These are phyloP conservation scores for Neckera pumila DNA, from an alignment of 225 moss, liverwort and hornwort species.

Conservation along the genomic window DNA sequence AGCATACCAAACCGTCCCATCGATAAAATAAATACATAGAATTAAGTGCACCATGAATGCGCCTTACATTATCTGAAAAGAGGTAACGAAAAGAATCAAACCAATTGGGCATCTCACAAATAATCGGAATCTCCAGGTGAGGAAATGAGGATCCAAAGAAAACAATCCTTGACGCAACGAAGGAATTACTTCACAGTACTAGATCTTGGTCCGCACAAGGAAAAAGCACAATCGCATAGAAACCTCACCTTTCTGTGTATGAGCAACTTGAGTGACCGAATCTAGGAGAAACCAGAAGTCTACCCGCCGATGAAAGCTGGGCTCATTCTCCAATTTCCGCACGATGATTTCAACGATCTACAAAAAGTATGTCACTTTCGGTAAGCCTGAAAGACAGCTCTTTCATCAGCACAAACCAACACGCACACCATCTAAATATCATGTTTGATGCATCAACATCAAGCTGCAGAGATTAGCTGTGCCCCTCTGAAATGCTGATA, in stretches of 20 bases:
- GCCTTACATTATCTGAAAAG: neutral
- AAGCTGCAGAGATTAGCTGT: neutral
- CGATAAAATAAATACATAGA: neutral
- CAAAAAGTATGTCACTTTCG: slow-evolving; percentile 1
- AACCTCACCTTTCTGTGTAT: slow-evolving; percentile 59
- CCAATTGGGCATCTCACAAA: neutral
- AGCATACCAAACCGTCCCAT: neutral
- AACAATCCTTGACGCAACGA: neutral
- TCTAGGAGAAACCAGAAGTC: slow-evolving; percentile 95
- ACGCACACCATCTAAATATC: neutral
- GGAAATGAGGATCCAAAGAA: neutral
- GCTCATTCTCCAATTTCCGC: slow-evolving; percentile 81
- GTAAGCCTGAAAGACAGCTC: neutral
- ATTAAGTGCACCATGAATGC: neutral
- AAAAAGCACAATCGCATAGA: neutral
- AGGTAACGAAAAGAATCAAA: neutral
- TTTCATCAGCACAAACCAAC: neutral
- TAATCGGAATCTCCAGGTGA: neutral
- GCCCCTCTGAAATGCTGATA: neutral
- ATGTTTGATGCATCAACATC: neutral
- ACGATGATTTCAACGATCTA: slow-evolving; percentile 88
- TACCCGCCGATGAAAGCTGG: slow-evolving; percentile 95
- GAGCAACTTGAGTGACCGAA: slow-evolving; percentile 90
- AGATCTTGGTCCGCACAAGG: neutral
- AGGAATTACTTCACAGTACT: neutral